Evolutionary conservation across 352 stramenopile species (phyloP).

Genomic region (Phytophthora sp.): DNA sequence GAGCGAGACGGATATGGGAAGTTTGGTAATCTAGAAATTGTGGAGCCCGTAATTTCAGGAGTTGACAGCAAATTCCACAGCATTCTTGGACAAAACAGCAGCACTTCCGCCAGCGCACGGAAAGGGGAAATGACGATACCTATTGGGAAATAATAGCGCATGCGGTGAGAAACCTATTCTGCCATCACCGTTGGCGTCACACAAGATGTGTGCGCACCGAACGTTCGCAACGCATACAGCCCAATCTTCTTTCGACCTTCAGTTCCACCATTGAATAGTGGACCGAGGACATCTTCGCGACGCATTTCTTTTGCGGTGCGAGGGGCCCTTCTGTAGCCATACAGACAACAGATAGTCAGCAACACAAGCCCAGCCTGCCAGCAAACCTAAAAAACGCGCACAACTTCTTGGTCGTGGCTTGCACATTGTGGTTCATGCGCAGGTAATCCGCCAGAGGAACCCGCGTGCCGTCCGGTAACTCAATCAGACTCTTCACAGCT

Average conservation of each 20-base stretch:
- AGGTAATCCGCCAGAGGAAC: conserved; percentile 70
- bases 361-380: background rate
- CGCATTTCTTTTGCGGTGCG: conserved; percentile 60
- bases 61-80: conserved; percentile 48
- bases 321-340: conserved; percentile 35
- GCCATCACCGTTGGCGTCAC: background rate
- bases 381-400: conserved; percentile 29
- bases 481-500: conserved; percentile 54
- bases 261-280: conserved; percentile 65
- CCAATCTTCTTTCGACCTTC: conserved; percentile 64
- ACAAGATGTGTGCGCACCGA: conserved; percentile 39
- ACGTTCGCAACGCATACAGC: conserved; percentile 53
- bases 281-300: conserved; percentile 62
- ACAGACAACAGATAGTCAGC: conserved; percentile 1
- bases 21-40: conserved; percentile 46
- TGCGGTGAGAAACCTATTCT: background rate
- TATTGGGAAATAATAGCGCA: conserved; percentile 13
- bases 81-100: conserved; percentile 56
- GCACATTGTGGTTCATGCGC: conserved; percentile 49
- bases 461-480: conserved; percentile 64
- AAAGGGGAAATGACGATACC: conserved; percentile 64
- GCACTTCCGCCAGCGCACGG: conserved; percentile 51
- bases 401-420: conserved; percentile 57
- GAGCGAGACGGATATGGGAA: conserved; percentile 35
- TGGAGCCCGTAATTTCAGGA: conserved; percentile 32